Evolutionary conservation across 495 filamentous ascomycete genomes (phyloP), one percentile per base, ranked within the genome.

Genomic region (Aspergillus egyptiacus): DNA sequence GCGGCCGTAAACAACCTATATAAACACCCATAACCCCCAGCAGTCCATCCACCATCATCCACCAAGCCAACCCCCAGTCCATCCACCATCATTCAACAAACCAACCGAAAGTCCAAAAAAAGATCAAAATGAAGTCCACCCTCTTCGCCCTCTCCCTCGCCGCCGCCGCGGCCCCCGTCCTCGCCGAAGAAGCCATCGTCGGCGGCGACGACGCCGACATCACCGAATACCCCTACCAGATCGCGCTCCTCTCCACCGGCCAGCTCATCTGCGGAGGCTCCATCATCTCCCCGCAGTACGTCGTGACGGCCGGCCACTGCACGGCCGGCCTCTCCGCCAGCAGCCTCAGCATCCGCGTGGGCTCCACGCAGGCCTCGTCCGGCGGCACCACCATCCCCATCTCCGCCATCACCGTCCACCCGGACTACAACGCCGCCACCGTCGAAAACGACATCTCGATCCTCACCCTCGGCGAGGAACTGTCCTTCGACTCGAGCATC

Each of bases 231-330:
- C 48, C 48, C 0, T 51, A 51, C 39, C 37, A 43, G 7, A 42
- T 51, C 7, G 31, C 32, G 1, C 48, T 51, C 23, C 37, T 45
- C 19, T 22, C 6, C 9, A n/a, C 15, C 32, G 40, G 33, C 33
- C 8, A 7, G 5, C 33, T 43, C 6, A 30, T 45, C 17, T 51
- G 50, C 37, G 50, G 44, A 17, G 50, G 50, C 37, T 35, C 15
- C 14, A 53, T 53, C n/a, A 47, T 53, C 28, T 23, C 23, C 27
- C 8, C 10, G n/a, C 11, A 39, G 1, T 46, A 42, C 30, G 20
- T 53, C 28, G 24, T 53, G 4, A 53, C 50, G 4, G 50, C 50
- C 15, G 50, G 24, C 37, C 50, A 53, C 37, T 53, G 50, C 30
- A 36, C 46, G 11, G 6, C 19, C 36, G 31, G 27, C 36, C 20